These are phyloP conservation scores for Pseudocercospora vitis DNA, from an alignment of 2,329 filamentous ascomycete species.

Conservation along the genomic window DNA sequence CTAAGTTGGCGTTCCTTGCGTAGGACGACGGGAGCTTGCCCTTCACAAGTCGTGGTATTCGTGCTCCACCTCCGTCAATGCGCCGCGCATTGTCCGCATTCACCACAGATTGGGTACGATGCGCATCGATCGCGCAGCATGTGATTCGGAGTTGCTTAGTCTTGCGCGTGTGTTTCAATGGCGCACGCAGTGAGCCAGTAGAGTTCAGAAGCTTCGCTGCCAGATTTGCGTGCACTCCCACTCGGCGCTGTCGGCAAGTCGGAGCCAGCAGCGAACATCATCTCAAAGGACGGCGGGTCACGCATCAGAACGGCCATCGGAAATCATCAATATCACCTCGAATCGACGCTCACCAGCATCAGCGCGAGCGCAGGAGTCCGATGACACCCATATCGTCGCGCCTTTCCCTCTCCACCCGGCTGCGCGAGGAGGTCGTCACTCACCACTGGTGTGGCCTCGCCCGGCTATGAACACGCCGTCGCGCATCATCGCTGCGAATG, in stretches of 20 bases:
- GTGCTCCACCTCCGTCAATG: too few relatives aligned
- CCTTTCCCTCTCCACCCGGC: neutral
- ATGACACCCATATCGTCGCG: constrained; percentile 25
- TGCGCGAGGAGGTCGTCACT: neutral
- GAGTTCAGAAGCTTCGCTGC: constrained; percentile 2
- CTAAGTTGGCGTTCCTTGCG: neutral
- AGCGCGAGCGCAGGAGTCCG: constrained; percentile 23
- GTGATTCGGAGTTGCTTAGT: too few relatives aligned
- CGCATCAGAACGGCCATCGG: constrained; percentile 1
- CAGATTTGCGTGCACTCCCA: constrained; percentile 5
- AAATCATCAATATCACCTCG: neutral
- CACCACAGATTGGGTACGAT: neutral
- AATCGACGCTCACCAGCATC: constrained; percentile 19
- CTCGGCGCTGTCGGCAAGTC: too few relatives aligned
- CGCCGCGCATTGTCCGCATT: neutral
- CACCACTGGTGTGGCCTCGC: constrained; percentile 1
- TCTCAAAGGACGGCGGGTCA: neutral
- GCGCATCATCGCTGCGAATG: constrained; percentile 26
- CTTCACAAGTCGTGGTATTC: neutral
- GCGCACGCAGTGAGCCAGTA: neutral
- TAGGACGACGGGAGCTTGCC: neutral
- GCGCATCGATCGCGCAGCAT: too few relatives aligned
- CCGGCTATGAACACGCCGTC: constrained; percentile 15
- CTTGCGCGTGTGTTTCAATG: neutral
- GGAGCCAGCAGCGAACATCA: neutral